Evolutionary conservation across 345 rosid genomes (phyloP), one percentile per base, ranked within the genome.

Genomic region (Boechera retrofracta): DNA sequence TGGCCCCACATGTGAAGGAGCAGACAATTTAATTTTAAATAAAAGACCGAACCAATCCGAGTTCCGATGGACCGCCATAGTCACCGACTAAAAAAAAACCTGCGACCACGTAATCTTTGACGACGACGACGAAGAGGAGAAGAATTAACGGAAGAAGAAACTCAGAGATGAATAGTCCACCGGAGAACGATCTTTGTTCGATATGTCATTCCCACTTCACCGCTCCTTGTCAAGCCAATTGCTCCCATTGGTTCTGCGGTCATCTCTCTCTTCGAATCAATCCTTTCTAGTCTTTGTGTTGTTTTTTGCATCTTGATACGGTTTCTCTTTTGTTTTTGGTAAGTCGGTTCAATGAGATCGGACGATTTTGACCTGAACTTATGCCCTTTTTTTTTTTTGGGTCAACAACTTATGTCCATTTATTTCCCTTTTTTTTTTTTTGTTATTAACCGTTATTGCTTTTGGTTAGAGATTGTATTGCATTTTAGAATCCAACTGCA

Each of bases 181-280:
- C 93, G 58, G 81, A 71, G 62, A 85, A 85, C 75, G 98, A 92
- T 72, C 66, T 78, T 7, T 94, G 99, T 77, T 87, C 98, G 11
- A 79, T 94, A 5, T 94, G 97, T 81, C 97, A 85, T 81, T 90
- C 85, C 24, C 67, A 45, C 64, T 94, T 90, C 85, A 85, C 64
- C 62, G 77, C 85, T 71, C 94, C 98, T 67, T 89, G 96, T 66
- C 97, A 95, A 81, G 95, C 91, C 75, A 95, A 92, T 82, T 92
- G 98, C 82, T 92, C 98, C 41, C 99, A 92, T 76, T 94, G 99
- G 99, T 92, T 94, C 70, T 94, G 98, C 82, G 94, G 99, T 94
- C 26, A 64, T 11, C 57, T 41, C 26, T 16, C 12, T 51, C 18
- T 7, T 52, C 35, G 13, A n/a, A 45, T 28, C 42, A 26, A 13